phyloP scores from a whole-genome alignment of 2,329 filamentous ascomycete genomes.

The Colletotrichum somersetense region DNA sequence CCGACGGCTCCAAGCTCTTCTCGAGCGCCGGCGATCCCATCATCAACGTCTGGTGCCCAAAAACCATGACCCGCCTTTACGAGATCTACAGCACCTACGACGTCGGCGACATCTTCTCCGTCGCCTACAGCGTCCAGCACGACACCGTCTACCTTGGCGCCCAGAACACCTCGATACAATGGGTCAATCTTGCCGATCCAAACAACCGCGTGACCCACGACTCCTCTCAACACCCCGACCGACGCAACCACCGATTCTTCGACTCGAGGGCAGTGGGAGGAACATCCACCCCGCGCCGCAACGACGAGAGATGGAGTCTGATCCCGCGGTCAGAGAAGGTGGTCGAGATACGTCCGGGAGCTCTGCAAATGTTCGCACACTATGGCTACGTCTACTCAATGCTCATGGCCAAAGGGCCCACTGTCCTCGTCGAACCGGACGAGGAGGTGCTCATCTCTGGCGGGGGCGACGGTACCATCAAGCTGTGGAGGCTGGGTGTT shows the following conservation, averaged over 20 bases:
- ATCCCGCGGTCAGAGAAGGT: conserved; percentile 68
- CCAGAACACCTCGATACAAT: conserved; percentile 95
- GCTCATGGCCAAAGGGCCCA: conserved; percentile 81
- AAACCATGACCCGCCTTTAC: conserved; percentile 80
- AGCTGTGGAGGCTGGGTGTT: conserved; percentile 81
- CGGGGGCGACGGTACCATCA: conserved; percentile 93
- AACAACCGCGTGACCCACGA: conserved; percentile 70
- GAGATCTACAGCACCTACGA: conserved; percentile 95
- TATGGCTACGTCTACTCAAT: conserved; percentile 98
- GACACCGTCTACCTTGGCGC: conserved; percentile 91
- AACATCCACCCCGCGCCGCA: conserved; percentile 79
- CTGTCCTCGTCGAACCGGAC: conserved; percentile 75
- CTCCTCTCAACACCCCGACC: conserved; percentile 78
- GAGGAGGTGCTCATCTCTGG: conserved; percentile 90
- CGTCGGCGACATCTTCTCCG: conserved; percentile 94
- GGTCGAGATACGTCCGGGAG: conserved; percentile 84
- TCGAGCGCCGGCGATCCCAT: conserved; percentile 94
- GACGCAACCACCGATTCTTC: conserved; percentile 89
- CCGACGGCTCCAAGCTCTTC: conserved; percentile 82
- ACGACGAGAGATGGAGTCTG: conserved; percentile 67
- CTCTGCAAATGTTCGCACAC: conserved; percentile 90
- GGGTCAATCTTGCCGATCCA: conserved; percentile 81
- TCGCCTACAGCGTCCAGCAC: conserved; percentile 85
- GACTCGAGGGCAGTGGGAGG: conserved; percentile 91
- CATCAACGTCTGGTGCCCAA: conserved; percentile 92